Conservation (phyloP, 176 grass and related monocot genomes). For the Musa troglodytarum region DNA sequence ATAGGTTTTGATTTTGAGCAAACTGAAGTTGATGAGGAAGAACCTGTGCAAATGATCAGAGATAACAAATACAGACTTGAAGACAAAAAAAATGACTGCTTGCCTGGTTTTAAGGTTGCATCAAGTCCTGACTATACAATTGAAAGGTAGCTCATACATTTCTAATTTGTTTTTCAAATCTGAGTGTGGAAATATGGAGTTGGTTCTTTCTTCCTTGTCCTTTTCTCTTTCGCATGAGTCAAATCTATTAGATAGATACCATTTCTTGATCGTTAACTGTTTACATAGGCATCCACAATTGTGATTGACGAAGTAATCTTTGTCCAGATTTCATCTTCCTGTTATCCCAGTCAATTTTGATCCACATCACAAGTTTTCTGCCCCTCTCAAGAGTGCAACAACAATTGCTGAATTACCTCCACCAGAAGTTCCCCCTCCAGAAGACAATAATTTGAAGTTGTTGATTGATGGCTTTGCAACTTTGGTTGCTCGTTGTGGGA, state of each 20-base stretch:
- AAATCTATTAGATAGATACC: not conserved
- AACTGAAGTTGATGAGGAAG: constrained; percentile 78
- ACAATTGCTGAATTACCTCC: constrained; percentile 50
- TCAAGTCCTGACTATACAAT: constrained; percentile 68
- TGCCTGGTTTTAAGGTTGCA: constrained; percentile 78
- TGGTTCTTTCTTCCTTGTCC: not conserved
- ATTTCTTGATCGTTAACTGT: not conserved
- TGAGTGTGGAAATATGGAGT: not conserved
- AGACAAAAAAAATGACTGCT: constrained; percentile 51
- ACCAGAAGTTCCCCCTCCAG: constrained; percentile 63
- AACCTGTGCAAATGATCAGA: constrained; percentile 41
- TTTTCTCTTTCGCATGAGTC: not conserved
- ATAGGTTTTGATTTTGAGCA: constrained; percentile 78
- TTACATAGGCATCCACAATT: not conserved
- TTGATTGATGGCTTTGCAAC: constrained; percentile 76
- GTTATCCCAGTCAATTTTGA: constrained; percentile 70
- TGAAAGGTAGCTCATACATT: constrained; percentile 53
- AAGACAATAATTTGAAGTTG: constrained; percentile 59
- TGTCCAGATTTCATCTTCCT: constrained; percentile 71
- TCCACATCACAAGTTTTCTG: constrained; percentile 60
- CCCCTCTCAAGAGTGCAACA: constrained; percentile 32
- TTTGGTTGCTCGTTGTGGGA: constrained; percentile 84
- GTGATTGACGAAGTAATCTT: constrained; percentile 8
- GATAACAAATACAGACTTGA: constrained; percentile 51
- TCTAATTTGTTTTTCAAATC: not conserved